Evolutionary conservation across 176 grass and related monocot species (phyloP).

Genomic region (Eleusine indica): DNA sequence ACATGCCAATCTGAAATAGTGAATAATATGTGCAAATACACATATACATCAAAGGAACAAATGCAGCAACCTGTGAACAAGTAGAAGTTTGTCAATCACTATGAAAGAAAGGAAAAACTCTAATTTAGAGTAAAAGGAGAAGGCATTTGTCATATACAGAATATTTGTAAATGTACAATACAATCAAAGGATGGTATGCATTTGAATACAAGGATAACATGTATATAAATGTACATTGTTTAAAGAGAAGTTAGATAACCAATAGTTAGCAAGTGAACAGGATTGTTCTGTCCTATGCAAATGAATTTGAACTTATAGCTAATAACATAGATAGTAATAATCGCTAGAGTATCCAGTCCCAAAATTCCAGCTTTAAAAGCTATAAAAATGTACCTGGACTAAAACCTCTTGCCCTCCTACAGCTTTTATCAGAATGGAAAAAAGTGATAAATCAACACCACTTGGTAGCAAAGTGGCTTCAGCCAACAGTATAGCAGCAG

Average conservation of each 20-base stretch:
- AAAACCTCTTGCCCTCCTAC: conserved; percentile 89
- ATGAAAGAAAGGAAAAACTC: neutral
- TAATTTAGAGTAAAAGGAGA: neutral
- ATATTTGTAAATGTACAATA: neutral
- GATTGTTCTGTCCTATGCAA: neutral
- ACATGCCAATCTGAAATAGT: conserved; percentile 97
- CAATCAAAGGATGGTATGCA: neutral
- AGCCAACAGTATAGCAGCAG: conserved; percentile 94
- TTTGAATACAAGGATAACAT: conserved; percentile 6
- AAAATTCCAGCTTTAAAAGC: conserved; percentile 1
- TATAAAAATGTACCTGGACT: conserved; percentile 66
- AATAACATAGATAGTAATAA: neutral
- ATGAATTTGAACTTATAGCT: conserved; percentile 27
- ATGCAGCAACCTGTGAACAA: conserved; percentile 85
- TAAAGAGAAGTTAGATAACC: conserved; percentile 11
- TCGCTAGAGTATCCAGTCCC: conserved; percentile 4
- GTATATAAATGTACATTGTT: conserved; percentile 11
- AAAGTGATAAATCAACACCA: conserved; percentile 94
- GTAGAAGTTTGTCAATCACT: conserved; percentile 7
- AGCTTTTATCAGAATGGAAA: conserved; percentile 94
- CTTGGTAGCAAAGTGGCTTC: conserved; percentile 97
- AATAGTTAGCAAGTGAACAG: conserved; percentile 8
- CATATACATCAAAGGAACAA: conserved; percentile 99
- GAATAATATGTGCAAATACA: conserved; percentile 99
- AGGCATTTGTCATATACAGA: neutral